A percentile compares a stretch with the other conserved stretches of the same genome.
Evolutionary conservation across 1,139 yeast genomes (phyloP).

Genomic region (Saccharomyces hybrid): DNA sequence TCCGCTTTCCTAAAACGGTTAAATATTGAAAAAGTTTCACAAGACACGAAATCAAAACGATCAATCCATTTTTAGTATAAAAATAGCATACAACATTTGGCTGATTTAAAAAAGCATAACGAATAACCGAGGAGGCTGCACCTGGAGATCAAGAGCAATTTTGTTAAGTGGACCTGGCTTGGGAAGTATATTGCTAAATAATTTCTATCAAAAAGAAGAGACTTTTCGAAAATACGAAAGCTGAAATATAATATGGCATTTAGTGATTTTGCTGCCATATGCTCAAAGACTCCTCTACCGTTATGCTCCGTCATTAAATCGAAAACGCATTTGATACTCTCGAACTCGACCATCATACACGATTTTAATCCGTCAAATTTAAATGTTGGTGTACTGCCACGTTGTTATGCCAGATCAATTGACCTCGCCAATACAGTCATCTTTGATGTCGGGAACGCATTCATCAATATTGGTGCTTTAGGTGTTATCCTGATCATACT

Average conservation of each 20-base stretch:
- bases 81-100: not conserved
- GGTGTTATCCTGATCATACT: constrained; percentile 59
- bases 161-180: not conserved
- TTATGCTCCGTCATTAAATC: constrained; percentile 44
- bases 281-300: constrained; percentile 67
- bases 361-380: constrained; percentile 21
- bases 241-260: constrained; percentile 37
- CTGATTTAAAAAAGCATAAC: not conserved
- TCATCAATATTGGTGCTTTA: constrained; percentile 72
- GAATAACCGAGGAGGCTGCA: not conserved
- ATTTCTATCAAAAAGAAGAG: not conserved
- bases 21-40: constrained; percentile 1
- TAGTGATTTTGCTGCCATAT: constrained; percentile 64
- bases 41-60: not conserved
- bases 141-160: not conserved
- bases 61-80: not conserved
- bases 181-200: not conserved
- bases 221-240: not conserved
- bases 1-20: not conserved
- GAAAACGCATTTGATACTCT: constrained; percentile 21
- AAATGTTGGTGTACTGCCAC: constrained; percentile 54
- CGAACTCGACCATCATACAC: constrained; percentile 19
- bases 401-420: constrained; percentile 79
- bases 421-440: constrained; percentile 86
- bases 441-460: constrained; percentile 84